Base-by-base conservation (phyloP, 352 stramenopile species). In the Globisporangium paddicum region DNA sequence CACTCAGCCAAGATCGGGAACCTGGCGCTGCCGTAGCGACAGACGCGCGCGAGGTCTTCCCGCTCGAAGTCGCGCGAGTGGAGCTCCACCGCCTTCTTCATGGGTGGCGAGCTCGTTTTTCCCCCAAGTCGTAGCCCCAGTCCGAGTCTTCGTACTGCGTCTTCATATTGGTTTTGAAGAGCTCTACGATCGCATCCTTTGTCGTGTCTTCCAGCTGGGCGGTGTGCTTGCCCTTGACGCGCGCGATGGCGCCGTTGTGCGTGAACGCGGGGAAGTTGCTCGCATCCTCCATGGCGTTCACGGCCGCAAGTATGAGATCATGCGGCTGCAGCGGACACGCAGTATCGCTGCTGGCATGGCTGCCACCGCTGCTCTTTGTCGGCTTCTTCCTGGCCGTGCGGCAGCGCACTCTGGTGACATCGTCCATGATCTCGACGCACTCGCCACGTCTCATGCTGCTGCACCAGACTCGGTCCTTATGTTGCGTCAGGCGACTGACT, bases 121-220 rank as follows among this genome's bases (percentile, higher is more conserved):
- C n/a, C n/a, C n/a, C n/a, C n/a, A n/a, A n/a, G 68, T 98, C 78
- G 58, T 97, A 93, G 21, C 93, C 93, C 93, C 93, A 98, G 48
- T 87, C 77, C 10, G 84, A 96, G 2, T 78, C 38, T 62, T 86
- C 67, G 62, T 98, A 98, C 54, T 96, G 67, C 30, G 69, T 64
- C 51, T 82, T 85, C 95, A 98, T 98, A 63, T 98, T 98, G 16
- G 41, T 60, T 63, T 96, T 76, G 63, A 98, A 98, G 25, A 98
- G 58, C 28, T 63, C 23, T 8, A 87, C 72, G 38, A 95, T 62
- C 10, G 68, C 55, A 11, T 72, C 62, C 30, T 62, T 73, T 11
- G 68, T 73, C 14, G 64, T 6, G 5, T 68, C 45, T 0, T 67
- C 56, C 38, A 95, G 55, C 25, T 69, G 47, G 37, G 58, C 57